Percentiles rank a stretch among this genome's conserved stretches.
These are phyloP conservation scores for Aspergillus aculeatus DNA, from an alignment of 2,329 filamentous ascomycete genomes.

Conservation along the genomic window DNA sequence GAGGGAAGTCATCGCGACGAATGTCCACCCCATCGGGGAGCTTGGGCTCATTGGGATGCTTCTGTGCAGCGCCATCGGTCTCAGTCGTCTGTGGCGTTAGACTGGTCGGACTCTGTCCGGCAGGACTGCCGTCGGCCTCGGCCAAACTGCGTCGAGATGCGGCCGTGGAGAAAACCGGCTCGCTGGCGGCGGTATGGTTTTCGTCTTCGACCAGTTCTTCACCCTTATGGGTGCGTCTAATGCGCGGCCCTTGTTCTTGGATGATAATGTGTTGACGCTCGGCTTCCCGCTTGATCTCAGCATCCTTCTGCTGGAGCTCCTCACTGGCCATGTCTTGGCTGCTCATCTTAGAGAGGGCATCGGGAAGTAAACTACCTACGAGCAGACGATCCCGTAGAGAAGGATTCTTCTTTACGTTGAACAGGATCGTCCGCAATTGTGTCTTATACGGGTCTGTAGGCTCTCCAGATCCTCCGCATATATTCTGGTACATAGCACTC, in stretches of 20 bases:
- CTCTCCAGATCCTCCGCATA: slow-evolving; percentile 51
- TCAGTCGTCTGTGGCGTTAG: slow-evolving; percentile 25
- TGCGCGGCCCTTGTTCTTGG: slow-evolving; percentile 70
- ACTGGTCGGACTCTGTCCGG: slow-evolving; percentile 28
- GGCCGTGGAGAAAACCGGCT: slow-evolving; percentile 49
- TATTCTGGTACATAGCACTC: slow-evolving; percentile 60
- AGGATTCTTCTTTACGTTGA: slow-evolving; percentile 86
- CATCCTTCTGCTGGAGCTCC: slow-evolving; percentile 69
- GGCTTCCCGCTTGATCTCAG: slow-evolving; percentile 56
- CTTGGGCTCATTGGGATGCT: slow-evolving; percentile 38
- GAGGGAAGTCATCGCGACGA: slow-evolving; percentile 84
- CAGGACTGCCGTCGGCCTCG: slow-evolving; percentile 30
- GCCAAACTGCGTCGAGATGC: slow-evolving; percentile 45
- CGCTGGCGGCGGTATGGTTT: slow-evolving; percentile 46
- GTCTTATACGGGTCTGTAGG: slow-evolving; percentile 56
- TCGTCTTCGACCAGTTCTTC: slow-evolving; percentile 86
- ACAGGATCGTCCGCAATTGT: slow-evolving; percentile 73
- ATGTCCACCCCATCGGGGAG: slow-evolving; percentile 47
- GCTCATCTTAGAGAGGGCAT: slow-evolving; percentile 82
- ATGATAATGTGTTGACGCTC: slow-evolving; percentile 73
- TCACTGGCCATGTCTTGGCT: slow-evolving; percentile 89
- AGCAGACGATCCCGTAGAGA: slow-evolving; percentile 74
- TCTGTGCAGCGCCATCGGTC: slow-evolving; percentile 16
- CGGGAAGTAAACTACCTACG: slow-evolving; percentile 67
- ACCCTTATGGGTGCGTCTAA: slow-evolving; percentile 90